These are phyloP conservation scores for Calvatia gigantea DNA, from an alignment of 768 basidiomycete genomes.

Conservation along the genomic window DNA sequence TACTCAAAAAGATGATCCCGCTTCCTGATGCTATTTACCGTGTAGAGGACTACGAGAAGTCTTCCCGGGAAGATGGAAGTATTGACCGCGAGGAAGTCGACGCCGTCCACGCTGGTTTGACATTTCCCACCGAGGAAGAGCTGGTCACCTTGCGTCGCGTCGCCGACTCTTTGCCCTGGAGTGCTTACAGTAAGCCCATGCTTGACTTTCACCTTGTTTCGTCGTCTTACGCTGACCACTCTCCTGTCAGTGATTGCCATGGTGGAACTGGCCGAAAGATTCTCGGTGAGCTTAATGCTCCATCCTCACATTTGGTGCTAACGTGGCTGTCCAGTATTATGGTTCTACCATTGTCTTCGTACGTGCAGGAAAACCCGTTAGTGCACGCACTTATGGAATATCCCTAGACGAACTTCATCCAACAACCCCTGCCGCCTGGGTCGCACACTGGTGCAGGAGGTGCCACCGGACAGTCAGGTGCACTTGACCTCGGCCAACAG, in stretches of 20 bases:
- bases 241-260: constrained; percentile 51
- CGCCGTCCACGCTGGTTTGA: constrained; percentile 42
- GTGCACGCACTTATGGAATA: background rate
- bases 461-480: constrained; percentile 55
- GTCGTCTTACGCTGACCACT: background rate
- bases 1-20: background rate
- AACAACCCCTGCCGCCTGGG: constrained; percentile 60
- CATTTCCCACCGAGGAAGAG: constrained; percentile 66
- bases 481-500: constrained; percentile 62
- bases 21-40: background rate
- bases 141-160: constrained; percentile 54
- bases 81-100: background rate
- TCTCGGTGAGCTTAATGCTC: constrained; percentile 43
- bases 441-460: constrained; percentile 66
- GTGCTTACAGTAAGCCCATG: constrained; percentile 42
- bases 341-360: constrained; percentile 50
- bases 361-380: constrained; percentile 10
- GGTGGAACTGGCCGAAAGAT: constrained; percentile 70
- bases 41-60: background rate
- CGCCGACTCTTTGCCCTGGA: constrained; percentile 56
- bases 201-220: constrained; percentile 1
- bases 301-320: background rate
- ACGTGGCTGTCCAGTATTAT: constrained; percentile 29
- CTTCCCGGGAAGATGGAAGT: background rate
- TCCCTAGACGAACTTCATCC: constrained; percentile 68